Percentiles rank a stretch among this genome's conserved stretches.
Conservation (phyloP, 495 filamentous ascomycete species). For the Xylaria grammica region DNA sequence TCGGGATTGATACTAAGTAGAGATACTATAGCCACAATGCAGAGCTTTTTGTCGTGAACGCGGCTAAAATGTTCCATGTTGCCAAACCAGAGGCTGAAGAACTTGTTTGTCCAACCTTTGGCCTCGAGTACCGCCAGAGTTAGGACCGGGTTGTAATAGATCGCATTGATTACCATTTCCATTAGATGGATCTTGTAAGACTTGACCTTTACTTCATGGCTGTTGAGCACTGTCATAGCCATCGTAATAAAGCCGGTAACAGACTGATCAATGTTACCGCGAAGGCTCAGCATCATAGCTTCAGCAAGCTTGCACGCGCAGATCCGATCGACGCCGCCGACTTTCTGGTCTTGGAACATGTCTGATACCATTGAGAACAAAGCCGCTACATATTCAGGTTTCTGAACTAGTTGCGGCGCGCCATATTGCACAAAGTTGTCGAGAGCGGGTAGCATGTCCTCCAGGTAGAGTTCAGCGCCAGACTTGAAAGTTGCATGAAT, state of each 20-base stretch:
- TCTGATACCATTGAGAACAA: slow-evolving; percentile 82
- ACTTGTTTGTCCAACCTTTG: slow-evolving; percentile 99
- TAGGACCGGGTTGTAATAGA: slow-evolving; percentile 92
- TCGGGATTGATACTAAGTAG: slow-evolving; percentile 76
- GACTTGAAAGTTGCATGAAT: slow-evolving; percentile 97
- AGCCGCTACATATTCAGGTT: slow-evolving; percentile 83
- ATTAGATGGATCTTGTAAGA: slow-evolving; percentile 93
- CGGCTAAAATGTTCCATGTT: slow-evolving; percentile 92
- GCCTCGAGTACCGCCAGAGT: slow-evolving; percentile 82
- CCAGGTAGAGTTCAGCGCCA: slow-evolving; percentile 95
- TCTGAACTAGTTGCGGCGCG: slow-evolving; percentile 75
- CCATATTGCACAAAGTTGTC: slow-evolving; percentile 98
- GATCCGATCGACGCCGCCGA: slow-evolving; percentile 93
- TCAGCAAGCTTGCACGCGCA: slow-evolving; percentile 99
- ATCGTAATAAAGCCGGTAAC: slow-evolving; percentile 86
- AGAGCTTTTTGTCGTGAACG: slow-evolving; percentile 98
- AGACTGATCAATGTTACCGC: slow-evolving; percentile 85
- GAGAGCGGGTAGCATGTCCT: slow-evolving; percentile 96
- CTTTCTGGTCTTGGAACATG: slow-evolving; percentile 76
- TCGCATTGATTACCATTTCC: slow-evolving; percentile 98
- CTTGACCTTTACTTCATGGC: slow-evolving; percentile 76
- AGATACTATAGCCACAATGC: slow-evolving; percentile 88
- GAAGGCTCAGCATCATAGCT: slow-evolving; percentile 93
- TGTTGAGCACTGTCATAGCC: slow-evolving; percentile 80
- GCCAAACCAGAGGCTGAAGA: slow-evolving; percentile 97